Percentiles rank a stretch among this genome's conserved stretches.
These are phyloP conservation scores for Phalaenopsis aphrodite DNA, from an alignment of 106 monocot genomes.

Conservation along the genomic window DNA sequence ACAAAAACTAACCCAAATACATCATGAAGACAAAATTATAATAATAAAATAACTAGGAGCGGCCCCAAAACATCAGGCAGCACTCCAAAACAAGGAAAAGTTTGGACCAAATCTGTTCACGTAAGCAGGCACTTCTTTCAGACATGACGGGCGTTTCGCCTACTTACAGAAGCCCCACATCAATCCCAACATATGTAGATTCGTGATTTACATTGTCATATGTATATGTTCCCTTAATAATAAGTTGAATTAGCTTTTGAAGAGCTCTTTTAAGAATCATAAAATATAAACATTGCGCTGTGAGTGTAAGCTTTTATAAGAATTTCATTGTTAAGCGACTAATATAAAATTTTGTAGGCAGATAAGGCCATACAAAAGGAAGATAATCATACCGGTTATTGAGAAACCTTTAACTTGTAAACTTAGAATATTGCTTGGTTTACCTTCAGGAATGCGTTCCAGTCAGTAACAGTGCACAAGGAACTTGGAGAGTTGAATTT, in stretches of 20 bases:
- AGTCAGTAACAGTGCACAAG: constrained; percentile 61
- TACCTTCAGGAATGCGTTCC: constrained; percentile 86
- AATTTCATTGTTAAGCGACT: not conserved
- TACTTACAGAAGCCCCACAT: no score
- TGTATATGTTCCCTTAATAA: not conserved
- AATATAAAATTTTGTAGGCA: not conserved
- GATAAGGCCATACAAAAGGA: not conserved
- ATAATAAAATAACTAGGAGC: no score
- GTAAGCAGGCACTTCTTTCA: no score
- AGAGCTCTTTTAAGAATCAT: not conserved
- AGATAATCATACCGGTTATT: not conserved
- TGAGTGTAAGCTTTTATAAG: not conserved
- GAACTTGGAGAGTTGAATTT: constrained; percentile 93
- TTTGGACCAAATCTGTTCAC: no score
- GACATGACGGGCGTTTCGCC: no score
- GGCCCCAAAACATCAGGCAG: no score
- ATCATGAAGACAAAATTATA: no score
- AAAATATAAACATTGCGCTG: not conserved
- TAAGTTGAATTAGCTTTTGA: not conserved
- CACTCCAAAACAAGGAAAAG: no score
- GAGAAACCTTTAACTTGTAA: not conserved
- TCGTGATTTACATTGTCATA: not conserved
- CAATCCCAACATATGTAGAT: no score
- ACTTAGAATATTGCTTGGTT: not conserved
- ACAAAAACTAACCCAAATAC: no score